Base-by-base conservation (phyloP, 768 basidiomycete genomes). In the Lyophyllum decastes region DNA sequence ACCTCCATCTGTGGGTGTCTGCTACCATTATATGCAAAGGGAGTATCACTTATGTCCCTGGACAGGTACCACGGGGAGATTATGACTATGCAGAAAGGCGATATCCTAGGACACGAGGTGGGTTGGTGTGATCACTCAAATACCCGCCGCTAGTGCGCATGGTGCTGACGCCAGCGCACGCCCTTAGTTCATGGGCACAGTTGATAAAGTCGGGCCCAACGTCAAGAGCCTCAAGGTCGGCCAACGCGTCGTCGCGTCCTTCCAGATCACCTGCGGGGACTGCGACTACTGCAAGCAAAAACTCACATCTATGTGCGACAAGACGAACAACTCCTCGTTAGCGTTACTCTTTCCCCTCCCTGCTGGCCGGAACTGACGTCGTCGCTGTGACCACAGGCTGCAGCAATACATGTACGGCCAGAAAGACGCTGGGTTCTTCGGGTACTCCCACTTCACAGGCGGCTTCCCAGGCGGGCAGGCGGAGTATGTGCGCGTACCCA, bases 381-480 rank as follows among this genome's bases (percentile, higher is more conserved):
- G 7, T 16, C 35, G 16, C 40, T 10, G 16, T 45, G 41, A 43
- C 33, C 5, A 24, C 33, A 81, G 82, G 3, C 70, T 88, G 7
- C 76, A 81, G 61, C 81, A 83, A 41, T 73, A 75, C 16, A 80
- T 88, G 80, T 89, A 86, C 64, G 87, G 87, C 10, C 81, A 85
- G 57, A 76, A 83, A 26, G 85, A 88, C 65, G 88, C 88, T 0
- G 88, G 87, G 0, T 85, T 89, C 73, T 87, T 87, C 62, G 87
- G 87, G 0, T 86, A 86, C 67, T 82, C 83, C n/a, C 87, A 88
- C 68, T 82, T 89, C 62, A 84, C 86, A 0, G 86, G 88, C 4
- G 89, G 89, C 11, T 89, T 85, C 69, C 79, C 90, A 4, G 90
- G 78, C 19, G 89, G 88, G 0, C 90, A 92, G 66, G 86, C 89